A percentile compares a stretch with the other conserved stretches of the same genome.
phyloP scores from a whole-genome alignment of 345 rosid genomes.

The Barbarea vulgaris region DNA sequence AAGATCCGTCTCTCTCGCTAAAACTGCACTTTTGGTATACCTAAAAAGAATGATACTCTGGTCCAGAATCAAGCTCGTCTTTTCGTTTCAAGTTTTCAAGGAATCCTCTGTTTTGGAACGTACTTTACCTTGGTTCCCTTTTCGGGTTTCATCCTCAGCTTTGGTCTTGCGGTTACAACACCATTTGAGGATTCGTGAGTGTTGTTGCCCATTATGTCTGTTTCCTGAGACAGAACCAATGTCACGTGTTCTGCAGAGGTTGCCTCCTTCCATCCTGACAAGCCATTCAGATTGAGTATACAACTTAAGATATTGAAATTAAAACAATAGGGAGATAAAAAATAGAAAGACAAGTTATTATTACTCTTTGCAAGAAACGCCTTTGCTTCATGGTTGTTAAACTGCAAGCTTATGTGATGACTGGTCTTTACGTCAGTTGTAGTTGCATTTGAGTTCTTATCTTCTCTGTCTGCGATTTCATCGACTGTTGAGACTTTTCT shows the following conservation, averaged over 20 bases:
- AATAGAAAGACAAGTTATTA: neutral
- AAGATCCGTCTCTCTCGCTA: slow-evolving; percentile 30
- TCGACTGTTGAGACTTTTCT: slow-evolving; percentile 28
- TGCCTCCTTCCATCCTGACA: slow-evolving; percentile 91
- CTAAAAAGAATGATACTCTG: slow-evolving; percentile 38
- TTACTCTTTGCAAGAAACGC: slow-evolving; percentile 81
- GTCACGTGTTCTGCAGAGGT: slow-evolving; percentile 65
- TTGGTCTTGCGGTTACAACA: slow-evolving; percentile 39
- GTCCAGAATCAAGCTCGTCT: slow-evolving; percentile 21
- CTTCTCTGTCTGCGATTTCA: slow-evolving; percentile 32
- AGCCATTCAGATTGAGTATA: neutral
- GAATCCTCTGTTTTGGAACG: slow-evolving; percentile 66
- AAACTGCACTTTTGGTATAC: slow-evolving; percentile 40
- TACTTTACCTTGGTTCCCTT: slow-evolving; percentile 76
- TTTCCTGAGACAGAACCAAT: slow-evolving; percentile 56
- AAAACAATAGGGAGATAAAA: neutral
- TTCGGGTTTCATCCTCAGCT: slow-evolving; percentile 56
- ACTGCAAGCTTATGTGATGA: slow-evolving; percentile 44
- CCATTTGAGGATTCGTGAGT: slow-evolving; percentile 37
- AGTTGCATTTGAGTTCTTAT: slow-evolving; percentile 7
- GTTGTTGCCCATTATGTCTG: slow-evolving; percentile 38
- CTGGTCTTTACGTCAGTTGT: slow-evolving; percentile 16
- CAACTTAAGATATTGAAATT: neutral
- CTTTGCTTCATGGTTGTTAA: slow-evolving; percentile 63
- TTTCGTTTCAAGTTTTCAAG: slow-evolving; percentile 14